Conservation (phyloP, 1,139 yeast species). For the Pichia sp. region DNA sequence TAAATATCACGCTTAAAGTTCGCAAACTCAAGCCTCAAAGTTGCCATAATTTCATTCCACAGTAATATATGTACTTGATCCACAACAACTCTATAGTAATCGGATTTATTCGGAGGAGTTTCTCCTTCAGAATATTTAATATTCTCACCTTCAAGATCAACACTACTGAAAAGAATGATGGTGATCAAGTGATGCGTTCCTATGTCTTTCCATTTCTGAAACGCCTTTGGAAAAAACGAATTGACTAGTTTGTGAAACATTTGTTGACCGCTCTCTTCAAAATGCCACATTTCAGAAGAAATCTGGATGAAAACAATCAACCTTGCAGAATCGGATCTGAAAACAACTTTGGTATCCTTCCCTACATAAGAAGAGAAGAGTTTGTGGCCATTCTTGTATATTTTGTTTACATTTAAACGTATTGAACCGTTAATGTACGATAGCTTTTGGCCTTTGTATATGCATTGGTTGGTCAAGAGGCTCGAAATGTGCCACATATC, state of each 20-base stretch:
- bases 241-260: slow-evolving; percentile 89
- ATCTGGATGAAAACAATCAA: slow-evolving; percentile 79
- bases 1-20: slow-evolving; percentile 72
- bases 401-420: slow-evolving; percentile 56
- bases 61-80: slow-evolving; percentile 80
- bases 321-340: slow-evolving; percentile 85
- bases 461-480: slow-evolving; percentile 52
- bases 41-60: slow-evolving; percentile 92
- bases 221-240: slow-evolving; percentile 82
- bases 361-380: slow-evolving; percentile 62
- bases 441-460: slow-evolving; percentile 59
- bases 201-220: slow-evolving; percentile 78
- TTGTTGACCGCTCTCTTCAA: slow-evolving; percentile 93
- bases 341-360: slow-evolving; percentile 69
- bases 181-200: slow-evolving; percentile 90
- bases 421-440: slow-evolving; percentile 52
- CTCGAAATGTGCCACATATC: slow-evolving; percentile 89
- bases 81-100: slow-evolving; percentile 88
- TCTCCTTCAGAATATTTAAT: slow-evolving; percentile 67
- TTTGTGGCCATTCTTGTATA: slow-evolving; percentile 65
- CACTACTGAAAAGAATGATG: slow-evolving; percentile 78
- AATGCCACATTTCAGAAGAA: slow-evolving; percentile 96
- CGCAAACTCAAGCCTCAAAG: slow-evolving; percentile 76
- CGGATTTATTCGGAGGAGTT: slow-evolving; percentile 56
- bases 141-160: slow-evolving; percentile 56